phyloP scores from a whole-genome alignment of 2,329 filamentous ascomycete genomes.

The Erysiphe pulchra region DNA sequence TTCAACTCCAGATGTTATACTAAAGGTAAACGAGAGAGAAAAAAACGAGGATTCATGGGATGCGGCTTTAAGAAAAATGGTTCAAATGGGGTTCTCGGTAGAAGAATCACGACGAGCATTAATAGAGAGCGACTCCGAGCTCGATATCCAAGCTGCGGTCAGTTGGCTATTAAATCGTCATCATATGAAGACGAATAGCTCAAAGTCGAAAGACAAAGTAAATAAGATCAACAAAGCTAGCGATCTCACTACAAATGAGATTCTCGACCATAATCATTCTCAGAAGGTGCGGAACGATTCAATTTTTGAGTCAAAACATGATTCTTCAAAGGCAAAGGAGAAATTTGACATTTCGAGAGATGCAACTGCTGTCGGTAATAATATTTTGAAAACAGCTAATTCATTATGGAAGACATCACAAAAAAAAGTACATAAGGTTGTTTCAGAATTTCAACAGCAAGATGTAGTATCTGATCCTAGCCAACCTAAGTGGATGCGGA shows the following conservation, averaged over 20 bases:
- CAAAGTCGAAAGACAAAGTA: slow-evolving; percentile 22
- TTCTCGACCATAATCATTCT: slow-evolving; percentile 8
- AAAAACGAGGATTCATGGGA: slow-evolving; percentile 37
- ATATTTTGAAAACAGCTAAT: slow-evolving; percentile 77
- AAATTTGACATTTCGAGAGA: slow-evolving; percentile 58
- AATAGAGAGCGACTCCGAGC: slow-evolving; percentile 50
- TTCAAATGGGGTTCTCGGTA: slow-evolving; percentile 81
- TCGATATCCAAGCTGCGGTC: slow-evolving; percentile 66
- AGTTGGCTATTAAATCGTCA: slow-evolving; percentile 80
- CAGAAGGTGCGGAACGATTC: slow-evolving; percentile 25
- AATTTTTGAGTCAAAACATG: slow-evolving; percentile 20
- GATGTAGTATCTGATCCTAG: slow-evolving; percentile 38
- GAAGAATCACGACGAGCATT: slow-evolving; percentile 65
- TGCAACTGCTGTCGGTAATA: slow-evolving; percentile 60
- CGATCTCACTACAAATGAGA: slow-evolving; percentile 4
- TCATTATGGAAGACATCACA: slow-evolving; percentile 86
- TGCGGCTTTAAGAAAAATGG: slow-evolving; percentile 59
- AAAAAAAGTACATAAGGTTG: slow-evolving; percentile 78
- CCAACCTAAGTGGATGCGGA: slow-evolving; percentile 91
- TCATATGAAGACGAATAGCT: slow-evolving; percentile 57
- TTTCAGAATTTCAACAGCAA: slow-evolving; percentile 55
- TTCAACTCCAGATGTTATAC: slow-evolving; percentile 4
- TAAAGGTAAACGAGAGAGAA: slow-evolving; percentile 2
- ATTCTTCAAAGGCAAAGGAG: slow-evolving; percentile 27
- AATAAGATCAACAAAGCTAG: slow-evolving; percentile 5